Evolutionary conservation across 768 basidiomycete genomes (phyloP), one percentile per base, ranked within the genome.

Genomic region (Pleurotus sapidus): DNA sequence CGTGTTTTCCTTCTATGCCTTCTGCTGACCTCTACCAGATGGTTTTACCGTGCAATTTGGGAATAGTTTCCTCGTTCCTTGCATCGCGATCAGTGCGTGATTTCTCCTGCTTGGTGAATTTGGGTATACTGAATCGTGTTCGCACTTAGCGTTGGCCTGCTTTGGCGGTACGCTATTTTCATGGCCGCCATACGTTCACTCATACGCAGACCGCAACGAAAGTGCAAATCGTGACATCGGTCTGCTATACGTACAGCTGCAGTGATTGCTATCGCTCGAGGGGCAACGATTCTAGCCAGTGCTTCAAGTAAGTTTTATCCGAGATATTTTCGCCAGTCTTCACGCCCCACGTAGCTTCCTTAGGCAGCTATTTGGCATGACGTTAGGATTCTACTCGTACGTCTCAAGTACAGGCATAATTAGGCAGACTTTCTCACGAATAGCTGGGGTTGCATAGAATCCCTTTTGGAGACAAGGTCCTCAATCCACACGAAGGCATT

Each of bases 301-400:
- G 72, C 53, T 75, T 75, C 61, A 74, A 71, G 74, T 74, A 46
- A 4, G 68, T 62, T 7, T 45, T 14, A 7, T 45, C 20, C 14
- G 42, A 34, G 9, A 11, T 11, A 24, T 25, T 43, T 5, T 39
- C 49, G 15, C 34, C 23, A 18, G 46, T 46, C 17, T 38, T 50
- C 14, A 40, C 17, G 30, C 15, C 42, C 30, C 18, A 20, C 14
- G 38, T 46, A 75, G 71, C 50, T 71, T 74, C 55, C 70, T 74
- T 50, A 69, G 74, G 9, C 74, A 75, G 49, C 46, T 69, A 20
- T 74, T 75, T 46, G 74, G 72, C n/a, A 64, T 75, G 34, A 74
- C 72, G 2, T 61, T 75, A 6, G 74, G 70, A 8, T 75, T 75
- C 58, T 75, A 75, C 61, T 74, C 73, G 73, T 74, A 55, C 49